phyloP scores from a whole-genome alignment of 345 rosid genomes.

The Kernera saxatilis region DNA sequence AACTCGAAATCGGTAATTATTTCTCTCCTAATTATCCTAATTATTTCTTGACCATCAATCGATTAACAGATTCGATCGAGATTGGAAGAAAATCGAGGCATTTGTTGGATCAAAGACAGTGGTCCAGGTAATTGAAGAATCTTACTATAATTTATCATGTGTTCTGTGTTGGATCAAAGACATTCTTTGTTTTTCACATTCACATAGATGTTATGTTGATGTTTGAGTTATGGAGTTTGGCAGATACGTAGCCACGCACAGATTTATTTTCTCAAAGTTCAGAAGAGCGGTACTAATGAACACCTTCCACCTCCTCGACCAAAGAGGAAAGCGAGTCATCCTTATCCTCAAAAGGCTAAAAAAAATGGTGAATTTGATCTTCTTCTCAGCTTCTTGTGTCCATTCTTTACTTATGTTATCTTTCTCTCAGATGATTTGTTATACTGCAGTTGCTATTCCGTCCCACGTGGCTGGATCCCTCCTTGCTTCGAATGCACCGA shows the following conservation, averaged over 20 bases:
- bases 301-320: conserved; percentile 97
- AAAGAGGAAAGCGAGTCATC: conserved; percentile 90
- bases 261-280: conserved; percentile 86
- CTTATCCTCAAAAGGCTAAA: conserved; percentile 86
- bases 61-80: conserved; percentile 72
- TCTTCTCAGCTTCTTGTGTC: background rate
- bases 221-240: conserved; percentile 12
- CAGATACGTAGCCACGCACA: conserved; percentile 98
- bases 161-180: background rate
- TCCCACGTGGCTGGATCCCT: too few relatives aligned
- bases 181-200: background rate
- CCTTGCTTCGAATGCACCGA: conserved; percentile 36
- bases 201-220: conserved; percentile 1
- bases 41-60: background rate
- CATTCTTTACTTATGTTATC: background rate
- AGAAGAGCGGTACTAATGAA: conserved; percentile 83
- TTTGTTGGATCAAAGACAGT: conserved; percentile 92
- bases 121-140: conserved; percentile 55
- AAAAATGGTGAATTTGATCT: conserved; percentile 43
- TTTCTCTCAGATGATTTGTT: conserved; percentile 9
- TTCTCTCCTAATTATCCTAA: too few relatives aligned
- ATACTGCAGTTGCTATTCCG: too few relatives aligned
- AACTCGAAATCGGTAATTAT: background rate
- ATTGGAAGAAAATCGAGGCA: conserved; percentile 97
- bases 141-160: background rate